Conservation (phyloP, 2,329 filamentous ascomycete species). For the Colletotrichum liaoningense region DNA sequence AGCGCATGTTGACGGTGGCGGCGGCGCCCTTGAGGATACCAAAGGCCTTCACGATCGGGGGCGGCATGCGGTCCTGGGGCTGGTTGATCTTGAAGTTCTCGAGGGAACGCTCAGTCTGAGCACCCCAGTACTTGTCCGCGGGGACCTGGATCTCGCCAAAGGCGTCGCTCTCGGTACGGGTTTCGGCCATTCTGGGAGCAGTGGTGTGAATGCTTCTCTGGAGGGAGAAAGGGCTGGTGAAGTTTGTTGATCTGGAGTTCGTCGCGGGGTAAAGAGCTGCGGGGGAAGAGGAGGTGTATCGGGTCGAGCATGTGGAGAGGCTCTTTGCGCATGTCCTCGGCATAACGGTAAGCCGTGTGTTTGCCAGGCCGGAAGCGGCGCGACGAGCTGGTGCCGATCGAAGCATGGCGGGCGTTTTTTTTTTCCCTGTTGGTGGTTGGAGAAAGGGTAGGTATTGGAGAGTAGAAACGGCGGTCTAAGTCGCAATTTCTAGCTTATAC, state of each 20-base stretch:
- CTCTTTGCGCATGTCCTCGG: constrained; percentile 35
- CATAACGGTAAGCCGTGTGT: constrained; percentile 30
- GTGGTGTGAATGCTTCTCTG: constrained; percentile 54
- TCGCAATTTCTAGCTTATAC: constrained; percentile 1
- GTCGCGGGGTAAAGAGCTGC: constrained; percentile 33
- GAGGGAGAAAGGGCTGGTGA: constrained; percentile 25
- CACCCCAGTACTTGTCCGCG: constrained; percentile 97
- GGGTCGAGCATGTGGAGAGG: constrained; percentile 35
- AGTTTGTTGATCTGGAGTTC: constrained; percentile 24
- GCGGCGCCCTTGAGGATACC: constrained; percentile 98
- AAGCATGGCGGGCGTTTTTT: constrained; percentile 25
- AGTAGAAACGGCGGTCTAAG: background rate
- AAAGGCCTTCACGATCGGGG: constrained; percentile 91
- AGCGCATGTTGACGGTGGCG: constrained; percentile 94
- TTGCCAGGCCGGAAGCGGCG: constrained; percentile 35
- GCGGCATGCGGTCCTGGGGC: constrained; percentile 97
- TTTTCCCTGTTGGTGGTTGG: constrained; percentile 6
- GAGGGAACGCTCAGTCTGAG: constrained; percentile 95
- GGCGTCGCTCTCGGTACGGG: constrained; percentile 93
- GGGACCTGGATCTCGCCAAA: constrained; percentile 97
- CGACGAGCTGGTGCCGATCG: constrained; percentile 33
- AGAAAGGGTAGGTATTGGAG: constrained; percentile 7
- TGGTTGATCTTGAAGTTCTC: constrained; percentile 99
- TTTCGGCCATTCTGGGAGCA: constrained; percentile 59
- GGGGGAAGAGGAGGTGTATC: constrained; percentile 24